Percentiles rank a stretch among this genome's conserved stretches.
phyloP scores from a whole-genome alignment of 2,329 filamentous ascomycete species.

The Talaromyces islandicus region DNA sequence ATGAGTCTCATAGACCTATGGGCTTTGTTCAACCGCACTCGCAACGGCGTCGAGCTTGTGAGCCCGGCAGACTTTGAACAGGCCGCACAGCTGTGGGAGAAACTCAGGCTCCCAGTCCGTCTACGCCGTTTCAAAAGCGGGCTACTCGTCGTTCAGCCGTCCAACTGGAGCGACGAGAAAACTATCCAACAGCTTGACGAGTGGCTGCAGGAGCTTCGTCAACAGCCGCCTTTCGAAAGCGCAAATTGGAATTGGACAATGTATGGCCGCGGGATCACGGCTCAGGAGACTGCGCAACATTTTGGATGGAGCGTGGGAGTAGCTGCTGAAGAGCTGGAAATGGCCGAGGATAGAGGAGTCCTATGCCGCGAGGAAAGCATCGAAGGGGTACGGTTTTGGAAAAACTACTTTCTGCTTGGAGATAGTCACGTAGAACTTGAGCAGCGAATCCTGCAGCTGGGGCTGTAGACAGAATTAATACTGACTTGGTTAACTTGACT shows the following conservation, averaged over 20 bases:
- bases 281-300: constrained; percentile 77
- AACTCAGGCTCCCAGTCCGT: constrained; percentile 76
- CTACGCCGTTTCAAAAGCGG: constrained; percentile 87
- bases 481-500: not conserved
- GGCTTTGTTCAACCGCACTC: constrained; percentile 89
- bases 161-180: constrained; percentile 83
- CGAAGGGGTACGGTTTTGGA: constrained; percentile 89
- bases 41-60: constrained; percentile 89
- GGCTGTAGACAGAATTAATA: constrained; percentile 1
- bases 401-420: constrained; percentile 48
- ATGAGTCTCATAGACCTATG: constrained; percentile 86
- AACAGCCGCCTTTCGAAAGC: constrained; percentile 57
- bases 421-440: constrained; percentile 1
- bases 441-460: constrained; percentile 4
- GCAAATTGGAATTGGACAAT: constrained; percentile 67
- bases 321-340: constrained; percentile 88
- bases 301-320: constrained; percentile 98
- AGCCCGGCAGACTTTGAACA: constrained; percentile 89
- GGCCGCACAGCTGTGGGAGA: constrained; percentile 82
- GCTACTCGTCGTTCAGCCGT: constrained; percentile 85
- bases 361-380: constrained; percentile 88
- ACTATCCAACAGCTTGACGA: constrained; percentile 69
- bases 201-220: constrained; percentile 72
- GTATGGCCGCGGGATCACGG: constrained; percentile 82
- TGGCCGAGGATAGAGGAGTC: constrained; percentile 87